phyloP scores from a whole-genome alignment of 306 rosid species.

The Vicia villosa region DNA sequence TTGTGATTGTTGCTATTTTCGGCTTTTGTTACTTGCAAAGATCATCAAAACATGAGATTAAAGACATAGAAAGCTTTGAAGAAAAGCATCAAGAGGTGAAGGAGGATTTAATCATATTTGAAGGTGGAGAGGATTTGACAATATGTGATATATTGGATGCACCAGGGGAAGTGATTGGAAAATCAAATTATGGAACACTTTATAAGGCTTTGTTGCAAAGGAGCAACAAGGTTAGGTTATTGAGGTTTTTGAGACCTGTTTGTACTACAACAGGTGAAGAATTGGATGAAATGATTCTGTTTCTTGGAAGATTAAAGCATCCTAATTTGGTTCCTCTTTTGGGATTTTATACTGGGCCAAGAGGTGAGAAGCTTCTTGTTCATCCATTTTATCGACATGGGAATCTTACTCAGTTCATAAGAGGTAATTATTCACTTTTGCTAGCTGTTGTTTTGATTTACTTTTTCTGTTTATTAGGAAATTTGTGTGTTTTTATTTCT shows the following conservation, averaged over 20 bases:
- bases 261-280: constrained; percentile 61
- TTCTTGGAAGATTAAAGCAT: constrained; percentile 72
- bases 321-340: constrained; percentile 87
- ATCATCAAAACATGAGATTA: constrained; percentile 32
- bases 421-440: constrained; percentile 52
- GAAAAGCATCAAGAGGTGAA: constrained; percentile 41
- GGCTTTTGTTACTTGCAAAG: constrained; percentile 51
- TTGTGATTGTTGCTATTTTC: constrained; percentile 48
- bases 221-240: constrained; percentile 62
- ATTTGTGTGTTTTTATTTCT: constrained; percentile 11
- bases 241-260: constrained; percentile 90
- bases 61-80: constrained; percentile 65
- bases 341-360: constrained; percentile 89
- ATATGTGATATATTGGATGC: constrained; percentile 87
- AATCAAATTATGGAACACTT: constrained; percentile 82
- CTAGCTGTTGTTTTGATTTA: constrained; percentile 22
- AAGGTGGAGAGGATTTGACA: constrained; percentile 74
- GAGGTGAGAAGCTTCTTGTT: constrained; percentile 96
- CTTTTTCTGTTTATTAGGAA: constrained; percentile 22
- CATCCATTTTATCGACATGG: constrained; percentile 77
- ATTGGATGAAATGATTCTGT: constrained; percentile 56
- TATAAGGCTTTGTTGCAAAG: constrained; percentile 83
- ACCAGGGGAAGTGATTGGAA: constrained; percentile 97
- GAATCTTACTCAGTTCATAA: constrained; percentile 73
- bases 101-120: constrained; percentile 67